Evolutionary conservation across 805 yeast genomes (phyloP).

Genomic region (Starmerella tilneyi): DNA sequence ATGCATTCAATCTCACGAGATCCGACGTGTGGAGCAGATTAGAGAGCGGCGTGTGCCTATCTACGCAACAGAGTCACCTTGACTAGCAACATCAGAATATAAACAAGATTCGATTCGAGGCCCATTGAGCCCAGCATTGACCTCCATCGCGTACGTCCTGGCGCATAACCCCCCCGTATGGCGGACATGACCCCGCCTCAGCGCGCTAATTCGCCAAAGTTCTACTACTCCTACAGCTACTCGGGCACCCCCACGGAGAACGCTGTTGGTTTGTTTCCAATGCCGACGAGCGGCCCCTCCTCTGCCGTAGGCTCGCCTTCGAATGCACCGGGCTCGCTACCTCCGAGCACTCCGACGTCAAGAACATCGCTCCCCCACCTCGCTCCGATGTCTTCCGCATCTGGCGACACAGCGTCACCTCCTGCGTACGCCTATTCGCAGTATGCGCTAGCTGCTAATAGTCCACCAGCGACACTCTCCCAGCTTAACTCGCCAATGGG

Average conservation of each 20-base stretch:
- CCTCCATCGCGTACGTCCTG: neutral
- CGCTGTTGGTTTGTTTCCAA: neutral
- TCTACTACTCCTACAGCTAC: conserved; percentile 1
- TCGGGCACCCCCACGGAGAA: neutral
- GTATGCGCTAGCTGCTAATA: neutral
- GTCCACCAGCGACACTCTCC: neutral
- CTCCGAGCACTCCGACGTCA: neutral
- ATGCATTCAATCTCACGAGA: conserved; percentile 1
- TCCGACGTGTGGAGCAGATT: conserved; percentile 4
- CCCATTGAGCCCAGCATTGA: too few species aligned
- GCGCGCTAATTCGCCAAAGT: neutral
- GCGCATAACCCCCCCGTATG: neutral
- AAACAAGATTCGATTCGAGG: too few species aligned
- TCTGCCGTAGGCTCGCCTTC: neutral
- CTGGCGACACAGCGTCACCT: neutral
- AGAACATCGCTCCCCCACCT: neutral
- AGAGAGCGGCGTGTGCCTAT: neutral
- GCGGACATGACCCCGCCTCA: conserved; percentile 4
- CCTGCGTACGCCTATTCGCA: neutral
- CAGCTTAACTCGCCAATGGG: neutral
- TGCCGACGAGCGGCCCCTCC: neutral
- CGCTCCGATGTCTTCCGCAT: neutral
- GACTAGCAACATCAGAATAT: too few species aligned
- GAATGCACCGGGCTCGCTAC: neutral
- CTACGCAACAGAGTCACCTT: neutral